Evolutionary conservation across 352 stramenopile species (phyloP).

Genomic region (Pythium utonaiense): DNA sequence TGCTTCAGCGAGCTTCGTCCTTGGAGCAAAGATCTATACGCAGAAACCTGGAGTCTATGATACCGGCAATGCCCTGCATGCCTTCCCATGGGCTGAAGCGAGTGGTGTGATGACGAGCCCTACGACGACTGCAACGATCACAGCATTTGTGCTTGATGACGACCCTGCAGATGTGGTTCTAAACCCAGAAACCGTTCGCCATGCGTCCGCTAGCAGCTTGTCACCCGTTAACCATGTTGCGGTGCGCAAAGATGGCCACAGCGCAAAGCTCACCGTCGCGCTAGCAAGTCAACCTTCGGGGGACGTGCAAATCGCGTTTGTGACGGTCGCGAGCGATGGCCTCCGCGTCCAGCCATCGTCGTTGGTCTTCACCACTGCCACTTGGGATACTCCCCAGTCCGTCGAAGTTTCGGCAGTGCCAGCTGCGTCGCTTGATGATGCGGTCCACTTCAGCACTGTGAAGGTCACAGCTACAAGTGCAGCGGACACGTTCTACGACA

Average conservation of each 20-base stretch:
- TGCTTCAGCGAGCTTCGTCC: conserved; percentile 28
- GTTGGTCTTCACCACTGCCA: conserved; percentile 26
- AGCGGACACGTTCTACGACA: conserved; percentile 41
- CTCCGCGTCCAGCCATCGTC: conserved; percentile 29
- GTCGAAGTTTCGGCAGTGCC: conserved; percentile 26
- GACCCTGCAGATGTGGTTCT: conserved; percentile 39
- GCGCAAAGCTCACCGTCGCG: conserved; percentile 33
- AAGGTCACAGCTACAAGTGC: conserved; percentile 25
- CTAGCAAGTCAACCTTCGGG: conserved; percentile 39
- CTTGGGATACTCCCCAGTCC: conserved; percentile 28
- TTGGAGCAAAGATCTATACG: conserved; percentile 45
- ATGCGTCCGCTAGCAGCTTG: conserved; percentile 22
- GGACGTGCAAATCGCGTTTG: conserved; percentile 36
- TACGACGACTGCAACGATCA: conserved; percentile 13
- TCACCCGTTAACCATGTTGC: conserved; percentile 14
- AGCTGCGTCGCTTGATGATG: not conserved
- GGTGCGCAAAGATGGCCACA: conserved; percentile 35
- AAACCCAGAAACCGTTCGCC: conserved; percentile 32
- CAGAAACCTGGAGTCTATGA: conserved; percentile 46
- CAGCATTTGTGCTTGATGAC: conserved; percentile 51
- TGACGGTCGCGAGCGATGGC: conserved; percentile 19
- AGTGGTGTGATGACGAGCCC: conserved; percentile 54
- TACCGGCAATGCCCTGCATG: conserved; percentile 47
- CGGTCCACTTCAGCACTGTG: conserved; percentile 29
- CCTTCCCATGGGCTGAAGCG: conserved; percentile 42